Conservation (phyloP, 2,329 filamentous ascomycete species). For the Achaetomium macrosporum region DNA sequence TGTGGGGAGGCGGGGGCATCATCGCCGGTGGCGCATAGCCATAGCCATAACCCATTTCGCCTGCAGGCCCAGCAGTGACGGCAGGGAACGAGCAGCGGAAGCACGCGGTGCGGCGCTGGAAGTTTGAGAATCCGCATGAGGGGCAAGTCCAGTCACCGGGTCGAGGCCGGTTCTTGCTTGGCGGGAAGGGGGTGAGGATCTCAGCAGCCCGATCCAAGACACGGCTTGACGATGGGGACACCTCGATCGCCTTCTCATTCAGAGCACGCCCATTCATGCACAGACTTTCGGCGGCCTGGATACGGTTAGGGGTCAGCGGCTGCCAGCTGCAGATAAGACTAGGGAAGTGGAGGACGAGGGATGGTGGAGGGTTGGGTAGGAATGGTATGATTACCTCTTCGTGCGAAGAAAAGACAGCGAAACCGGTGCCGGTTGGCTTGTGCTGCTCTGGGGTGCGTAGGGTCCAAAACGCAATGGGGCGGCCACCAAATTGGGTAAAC, state of each 20-base stretch:
- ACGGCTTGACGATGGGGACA: constrained; percentile 93
- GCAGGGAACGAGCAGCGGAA: constrained; percentile 99
- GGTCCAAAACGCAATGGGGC: constrained; percentile 98
- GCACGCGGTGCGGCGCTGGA: constrained; percentile 95
- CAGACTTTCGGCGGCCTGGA: constrained; percentile 86
- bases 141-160: constrained; percentile 99
- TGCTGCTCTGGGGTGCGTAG: constrained; percentile 96
- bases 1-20: constrained; percentile 73
- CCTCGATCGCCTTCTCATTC: constrained; percentile 98
- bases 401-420: constrained; percentile 97
- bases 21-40: constrained; percentile 69
- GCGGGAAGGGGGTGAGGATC: constrained; percentile 94
- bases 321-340: not conserved
- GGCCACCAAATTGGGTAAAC: constrained; percentile 98
- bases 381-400: constrained; percentile 68
- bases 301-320: not conserved
- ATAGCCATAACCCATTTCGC: constrained; percentile 60
- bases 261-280: constrained; percentile 99
- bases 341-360: not conserved
- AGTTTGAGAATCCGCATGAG: constrained; percentile 98
- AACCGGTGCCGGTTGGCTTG: constrained; percentile 97
- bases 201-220: constrained; percentile 93
- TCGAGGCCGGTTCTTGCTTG: constrained; percentile 94
- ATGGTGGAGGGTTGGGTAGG: not conserved
- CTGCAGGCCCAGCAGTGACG: constrained; percentile 68